Percentiles rank a stretch among this genome's conserved stretches.
phyloP scores from a whole-genome alignment of 129 eudicot species.

The Ambrosia artemisiifolia region DNA sequence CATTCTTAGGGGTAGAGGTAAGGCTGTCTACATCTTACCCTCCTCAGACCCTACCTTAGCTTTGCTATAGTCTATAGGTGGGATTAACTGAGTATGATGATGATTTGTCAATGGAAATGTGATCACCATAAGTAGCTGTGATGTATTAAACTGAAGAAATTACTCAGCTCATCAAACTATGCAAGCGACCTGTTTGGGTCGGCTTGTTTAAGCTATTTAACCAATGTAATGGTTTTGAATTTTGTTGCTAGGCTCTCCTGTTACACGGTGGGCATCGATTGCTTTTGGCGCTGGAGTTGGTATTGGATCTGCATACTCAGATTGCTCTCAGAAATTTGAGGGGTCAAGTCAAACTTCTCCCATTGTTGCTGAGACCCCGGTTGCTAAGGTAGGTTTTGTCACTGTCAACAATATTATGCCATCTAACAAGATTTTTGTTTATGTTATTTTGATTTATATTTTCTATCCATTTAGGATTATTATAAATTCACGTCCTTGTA shows the following conservation, averaged over 20 bases:
- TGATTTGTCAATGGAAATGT: not conserved
- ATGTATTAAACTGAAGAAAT: not conserved
- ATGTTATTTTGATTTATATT: not conserved
- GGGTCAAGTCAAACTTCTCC: slow-evolving; percentile 2
- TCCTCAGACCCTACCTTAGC: too few species aligned
- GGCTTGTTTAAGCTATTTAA: not conserved
- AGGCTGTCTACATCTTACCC: too few species aligned
- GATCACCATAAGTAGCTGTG: not conserved
- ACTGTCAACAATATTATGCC: not conserved
- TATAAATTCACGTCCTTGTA: not conserved
- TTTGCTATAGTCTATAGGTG: too few species aligned
- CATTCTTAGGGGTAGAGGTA: too few species aligned
- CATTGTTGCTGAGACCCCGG: slow-evolving; percentile 16
- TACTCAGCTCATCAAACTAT: not conserved
- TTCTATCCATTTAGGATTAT: not conserved
- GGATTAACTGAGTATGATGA: too few species aligned
- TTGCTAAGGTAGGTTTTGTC: slow-evolving; percentile 40
- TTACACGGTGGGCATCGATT: slow-evolving; percentile 88
- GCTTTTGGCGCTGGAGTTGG: slow-evolving; percentile 97
- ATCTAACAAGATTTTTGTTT: not conserved
- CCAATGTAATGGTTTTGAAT: not conserved
- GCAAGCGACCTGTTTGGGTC: not conserved
- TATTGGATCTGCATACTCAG: slow-evolving; percentile 89
- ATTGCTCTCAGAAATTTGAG: slow-evolving; percentile 66
- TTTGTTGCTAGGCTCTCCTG: slow-evolving; percentile 63